A percentile compares a stretch with the other conserved stretches of the same genome.
These are phyloP conservation scores for Ceriops decandra DNA, from an alignment of 345 rosid species.

Conservation along the genomic window DNA sequence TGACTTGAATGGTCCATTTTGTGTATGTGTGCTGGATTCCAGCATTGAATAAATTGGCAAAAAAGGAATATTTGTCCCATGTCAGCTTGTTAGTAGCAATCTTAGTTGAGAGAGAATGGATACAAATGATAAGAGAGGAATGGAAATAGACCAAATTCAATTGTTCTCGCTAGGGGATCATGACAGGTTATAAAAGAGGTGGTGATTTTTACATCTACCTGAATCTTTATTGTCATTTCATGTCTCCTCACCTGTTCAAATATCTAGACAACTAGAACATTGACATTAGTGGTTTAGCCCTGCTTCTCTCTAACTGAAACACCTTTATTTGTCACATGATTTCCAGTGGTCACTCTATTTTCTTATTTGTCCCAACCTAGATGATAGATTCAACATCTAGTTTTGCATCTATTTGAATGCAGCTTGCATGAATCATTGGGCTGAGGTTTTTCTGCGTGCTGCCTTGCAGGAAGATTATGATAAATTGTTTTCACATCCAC, in stretches of 20 bases:
- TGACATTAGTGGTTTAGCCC: neutral
- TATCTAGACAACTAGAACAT: neutral
- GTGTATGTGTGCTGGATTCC: no score
- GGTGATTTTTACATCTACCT: neutral
- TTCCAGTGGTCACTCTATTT: neutral
- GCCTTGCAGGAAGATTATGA: conserved; percentile 67
- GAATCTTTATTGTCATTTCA: neutral
- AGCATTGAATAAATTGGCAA: no score
- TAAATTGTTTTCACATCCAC: conserved; percentile 52
- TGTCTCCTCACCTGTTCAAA: neutral
- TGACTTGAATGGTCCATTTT: no score
- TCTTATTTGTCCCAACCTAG: neutral
- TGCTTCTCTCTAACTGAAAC: neutral
- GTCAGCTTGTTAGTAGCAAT: neutral
- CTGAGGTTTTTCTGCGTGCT: neutral
- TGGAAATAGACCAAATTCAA: neutral
- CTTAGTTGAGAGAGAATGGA: neutral
- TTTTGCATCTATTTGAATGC: neutral
- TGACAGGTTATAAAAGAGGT: neutral
- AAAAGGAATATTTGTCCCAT: no score
- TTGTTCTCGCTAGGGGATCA: neutral
- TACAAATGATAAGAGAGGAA: neutral
- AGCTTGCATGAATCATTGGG: no score
- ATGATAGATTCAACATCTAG: neutral
- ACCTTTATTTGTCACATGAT: neutral